phyloP scores from a whole-genome alignment of 352 stramenopile genomes.

The Pythium rhizo-oryzae region DNA sequence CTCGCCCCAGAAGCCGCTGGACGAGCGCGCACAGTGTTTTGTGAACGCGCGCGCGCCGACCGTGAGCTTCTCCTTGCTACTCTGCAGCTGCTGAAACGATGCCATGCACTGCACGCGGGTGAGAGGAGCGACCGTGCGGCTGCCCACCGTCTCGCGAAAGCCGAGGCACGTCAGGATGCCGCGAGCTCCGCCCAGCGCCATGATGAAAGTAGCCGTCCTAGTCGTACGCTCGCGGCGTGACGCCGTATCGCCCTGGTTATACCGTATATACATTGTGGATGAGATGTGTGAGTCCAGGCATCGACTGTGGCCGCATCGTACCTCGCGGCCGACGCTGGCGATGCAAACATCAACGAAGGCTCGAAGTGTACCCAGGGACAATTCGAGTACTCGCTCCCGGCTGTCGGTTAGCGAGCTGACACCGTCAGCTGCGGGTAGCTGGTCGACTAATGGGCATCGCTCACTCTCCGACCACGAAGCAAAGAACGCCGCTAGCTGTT shows the following conservation, averaged over 20 bases:
- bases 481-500: slow-evolving; percentile 52
- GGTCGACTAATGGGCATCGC: slow-evolving; percentile 37
- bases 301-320: background rate
- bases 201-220: background rate
- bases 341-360: slow-evolving; percentile 28
- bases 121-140: slow-evolving; percentile 47
- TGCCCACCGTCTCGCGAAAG: slow-evolving; percentile 65
- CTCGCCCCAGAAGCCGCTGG: slow-evolving; percentile 62
- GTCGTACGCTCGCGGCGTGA: background rate
- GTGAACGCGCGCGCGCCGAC: slow-evolving; percentile 75
- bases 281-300: background rate
- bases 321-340: background rate
- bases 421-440: slow-evolving; percentile 35
- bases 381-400: slow-evolving; percentile 33
- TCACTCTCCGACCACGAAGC: slow-evolving; percentile 37
- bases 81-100: slow-evolving; percentile 52
- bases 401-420: slow-evolving; percentile 39
- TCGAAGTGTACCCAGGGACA: slow-evolving; percentile 28
- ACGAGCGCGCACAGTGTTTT: slow-evolving; percentile 79
- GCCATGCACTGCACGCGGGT: slow-evolving; percentile 57
- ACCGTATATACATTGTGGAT: too few relatives aligned
- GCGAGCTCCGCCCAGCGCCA: slow-evolving; percentile 48
- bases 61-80: slow-evolving; percentile 48
- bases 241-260: background rate
- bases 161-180: slow-evolving; percentile 68